Base-by-base conservation (phyloP, 305 asterid genomes). In the Fraxinus angustifolia region DNA sequence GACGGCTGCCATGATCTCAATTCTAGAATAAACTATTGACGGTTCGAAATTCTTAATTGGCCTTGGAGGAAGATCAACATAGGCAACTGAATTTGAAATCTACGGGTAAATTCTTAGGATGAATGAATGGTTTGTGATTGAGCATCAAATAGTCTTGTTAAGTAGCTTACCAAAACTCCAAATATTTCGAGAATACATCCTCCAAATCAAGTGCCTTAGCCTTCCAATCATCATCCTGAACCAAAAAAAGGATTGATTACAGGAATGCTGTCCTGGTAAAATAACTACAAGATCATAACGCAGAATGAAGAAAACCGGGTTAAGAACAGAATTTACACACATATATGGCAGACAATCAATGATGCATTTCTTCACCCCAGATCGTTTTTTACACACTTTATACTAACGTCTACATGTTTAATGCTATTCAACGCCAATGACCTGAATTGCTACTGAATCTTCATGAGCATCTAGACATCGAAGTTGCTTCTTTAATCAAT, bases 151-250 rank as follows among this genome's bases (percentile, higher is more conserved):
- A 4, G 3, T 8, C 36, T 12, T 38, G 34, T 14, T 75, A 12
- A 23, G 58, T 14, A 10, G 58, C 80, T 72, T 81, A 87, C 90
- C 87, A 30, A 38, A 31, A 79, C 53, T 79, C 83, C 48, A 83
- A 19, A 85, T 83, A 81, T 67, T 70, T 81, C 68, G 21, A 14
- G 60, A 76, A 85, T 8, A 87, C 76, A 35, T 85, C 85, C 40
- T 81, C 90, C 84, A 87, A 77, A 84, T 79, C 82, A 7, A 36
- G 33, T 80, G 88, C 79, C 31, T 67, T 74, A 48, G 80, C 81
- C 84, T 81, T 79, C 90, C 87, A 85, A 79, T 67, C 62, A 73
- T 82, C 84, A 40, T 77, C 80, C 88, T 87, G 84, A 80, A 79
- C 14, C 33, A 79, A 42, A 75, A 68, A 28, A 45, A 58, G 10